Evolutionary conservation across 345 rosid genomes (phyloP).

Genomic region (Pugionium dolabratum): DNA sequence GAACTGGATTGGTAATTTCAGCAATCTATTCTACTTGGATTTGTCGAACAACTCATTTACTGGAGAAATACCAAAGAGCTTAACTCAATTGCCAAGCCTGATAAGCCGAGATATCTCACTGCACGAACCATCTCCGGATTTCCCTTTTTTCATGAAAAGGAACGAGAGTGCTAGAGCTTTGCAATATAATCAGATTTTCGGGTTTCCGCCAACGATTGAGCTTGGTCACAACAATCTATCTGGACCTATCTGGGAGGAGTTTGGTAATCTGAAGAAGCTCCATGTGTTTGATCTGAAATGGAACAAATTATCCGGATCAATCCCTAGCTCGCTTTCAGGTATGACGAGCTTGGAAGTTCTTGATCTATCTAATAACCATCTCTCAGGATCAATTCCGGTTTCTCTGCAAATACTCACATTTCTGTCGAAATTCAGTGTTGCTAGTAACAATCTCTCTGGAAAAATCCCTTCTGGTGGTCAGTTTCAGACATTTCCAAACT

Average conservation of each 20-base stretch:
- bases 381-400: slow-evolving; percentile 47
- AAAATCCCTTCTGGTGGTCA: slow-evolving; percentile 64
- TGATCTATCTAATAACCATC: slow-evolving; percentile 52
- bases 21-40: slow-evolving; percentile 64
- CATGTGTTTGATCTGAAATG: slow-evolving; percentile 50
- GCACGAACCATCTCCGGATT: slow-evolving; percentile 58
- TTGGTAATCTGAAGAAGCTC: slow-evolving; percentile 56
- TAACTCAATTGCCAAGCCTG: slow-evolving; percentile 53
- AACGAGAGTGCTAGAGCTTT: slow-evolving; percentile 52
- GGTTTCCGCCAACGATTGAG: slow-evolving; percentile 53
- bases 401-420: slow-evolving; percentile 48
- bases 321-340: slow-evolving; percentile 48
- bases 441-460: slow-evolving; percentile 58
- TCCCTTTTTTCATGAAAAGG: slow-evolving; percentile 60
- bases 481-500: slow-evolving; percentile 70
- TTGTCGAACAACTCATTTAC: slow-evolving; percentile 60
- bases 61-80: slow-evolving; percentile 59
- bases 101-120: slow-evolving; percentile 44
- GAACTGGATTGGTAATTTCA: slow-evolving; percentile 52
- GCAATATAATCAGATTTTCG: slow-evolving; percentile 61
- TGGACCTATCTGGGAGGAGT: slow-evolving; percentile 56
- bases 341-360: slow-evolving; percentile 59
- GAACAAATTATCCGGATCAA: slow-evolving; percentile 48
- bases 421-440: slow-evolving; percentile 61
- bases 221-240: slow-evolving; percentile 44